These are phyloP conservation scores for Suillus bovinus DNA, from an alignment of 768 basidiomycete genomes.

Conservation along the genomic window DNA sequence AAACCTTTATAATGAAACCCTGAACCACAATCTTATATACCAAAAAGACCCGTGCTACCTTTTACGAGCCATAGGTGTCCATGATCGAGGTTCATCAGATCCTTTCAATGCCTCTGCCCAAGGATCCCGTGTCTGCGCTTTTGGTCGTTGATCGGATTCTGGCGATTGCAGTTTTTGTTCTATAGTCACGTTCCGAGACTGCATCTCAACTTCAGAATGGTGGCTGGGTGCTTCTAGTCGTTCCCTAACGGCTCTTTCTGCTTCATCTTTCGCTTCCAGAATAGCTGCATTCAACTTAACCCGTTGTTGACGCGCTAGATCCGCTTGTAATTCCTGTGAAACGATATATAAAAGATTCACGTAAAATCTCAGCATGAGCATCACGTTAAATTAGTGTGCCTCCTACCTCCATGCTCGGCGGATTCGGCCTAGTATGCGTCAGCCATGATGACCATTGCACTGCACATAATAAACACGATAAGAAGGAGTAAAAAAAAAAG, in stretches of 20 bases:
- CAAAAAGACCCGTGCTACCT: conserved; percentile 16
- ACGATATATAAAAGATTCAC: background rate
- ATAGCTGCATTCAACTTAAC: conserved; percentile 52
- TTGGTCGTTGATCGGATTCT: conserved; percentile 9
- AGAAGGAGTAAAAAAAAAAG: background rate
- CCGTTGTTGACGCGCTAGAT: conserved; percentile 52
- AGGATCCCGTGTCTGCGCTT: conserved; percentile 18
- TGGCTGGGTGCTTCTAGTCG: conserved; percentile 11
- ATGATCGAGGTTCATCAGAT: conserved; percentile 37
- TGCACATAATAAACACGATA: conserved; percentile 26
- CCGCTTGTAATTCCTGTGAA: conserved; percentile 59
- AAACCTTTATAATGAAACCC: background rate
- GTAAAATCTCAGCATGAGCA: conserved; percentile 2
- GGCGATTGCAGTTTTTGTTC: background rate
- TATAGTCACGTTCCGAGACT: conserved; percentile 19
- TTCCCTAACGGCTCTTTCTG: conserved; percentile 38
- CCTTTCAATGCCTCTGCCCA: conserved; percentile 25
- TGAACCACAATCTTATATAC: background rate
- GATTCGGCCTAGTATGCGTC: conserved; percentile 60
- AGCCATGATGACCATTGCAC: conserved; percentile 81
- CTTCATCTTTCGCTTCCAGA: conserved; percentile 56
- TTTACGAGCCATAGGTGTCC: conserved; percentile 35
- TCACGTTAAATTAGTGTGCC: conserved; percentile 9
- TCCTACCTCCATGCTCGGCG: conserved; percentile 62
- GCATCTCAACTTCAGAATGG: conserved; percentile 17